A percentile compares a stretch with the other conserved stretches of the same genome.
Evolutionary conservation across 805 yeast species (phyloP).

Genomic region (Candida taoyuanica): DNA sequence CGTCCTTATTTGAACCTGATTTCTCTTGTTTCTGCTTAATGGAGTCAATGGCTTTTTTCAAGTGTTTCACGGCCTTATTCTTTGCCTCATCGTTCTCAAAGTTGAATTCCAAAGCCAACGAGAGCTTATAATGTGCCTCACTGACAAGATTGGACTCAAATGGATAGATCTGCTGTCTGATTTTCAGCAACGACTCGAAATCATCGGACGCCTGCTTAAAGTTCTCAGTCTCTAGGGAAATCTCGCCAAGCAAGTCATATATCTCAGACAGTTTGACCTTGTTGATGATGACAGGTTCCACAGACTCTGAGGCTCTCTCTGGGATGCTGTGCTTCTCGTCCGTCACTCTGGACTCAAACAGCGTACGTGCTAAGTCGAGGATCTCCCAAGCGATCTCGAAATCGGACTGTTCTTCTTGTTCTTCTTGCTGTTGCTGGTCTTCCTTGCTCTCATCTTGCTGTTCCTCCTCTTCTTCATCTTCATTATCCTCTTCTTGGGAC

Average conservation of each 20-base stretch:
- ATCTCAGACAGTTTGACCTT: slow-evolving; percentile 63
- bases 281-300: slow-evolving; percentile 32
- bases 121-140: slow-evolving; percentile 76
- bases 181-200: slow-evolving; percentile 50
- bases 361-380: slow-evolving; percentile 68
- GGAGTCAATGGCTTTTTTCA: slow-evolving; percentile 47
- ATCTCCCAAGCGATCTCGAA: slow-evolving; percentile 89
- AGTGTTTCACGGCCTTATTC: slow-evolving; percentile 48
- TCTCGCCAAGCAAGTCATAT: slow-evolving; percentile 81
- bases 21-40: slow-evolving; percentile 29
- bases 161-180: slow-evolving; percentile 48
- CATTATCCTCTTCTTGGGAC: slow-evolving; percentile 13
- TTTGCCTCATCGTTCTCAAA: slow-evolving; percentile 47
- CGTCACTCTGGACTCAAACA: slow-evolving; percentile 40
- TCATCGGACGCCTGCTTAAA: slow-evolving; percentile 75
- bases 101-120: slow-evolving; percentile 71
- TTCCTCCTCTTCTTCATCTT: slow-evolving; percentile 27
- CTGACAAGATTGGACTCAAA: slow-evolving; percentile 55
- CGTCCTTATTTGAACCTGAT: slow-evolving; percentile 35
- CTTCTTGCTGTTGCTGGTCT: slow-evolving; percentile 17
- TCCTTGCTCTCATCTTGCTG: slow-evolving; percentile 18
- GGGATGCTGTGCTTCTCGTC: slow-evolving; percentile 18
- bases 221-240: slow-evolving; percentile 85
- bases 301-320: slow-evolving; percentile 20
- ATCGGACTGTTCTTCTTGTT: slow-evolving; percentile 53